Evolutionary conservation across 805 yeast genomes (phyloP).

Genomic region (Kazachstania psychrophila): DNA sequence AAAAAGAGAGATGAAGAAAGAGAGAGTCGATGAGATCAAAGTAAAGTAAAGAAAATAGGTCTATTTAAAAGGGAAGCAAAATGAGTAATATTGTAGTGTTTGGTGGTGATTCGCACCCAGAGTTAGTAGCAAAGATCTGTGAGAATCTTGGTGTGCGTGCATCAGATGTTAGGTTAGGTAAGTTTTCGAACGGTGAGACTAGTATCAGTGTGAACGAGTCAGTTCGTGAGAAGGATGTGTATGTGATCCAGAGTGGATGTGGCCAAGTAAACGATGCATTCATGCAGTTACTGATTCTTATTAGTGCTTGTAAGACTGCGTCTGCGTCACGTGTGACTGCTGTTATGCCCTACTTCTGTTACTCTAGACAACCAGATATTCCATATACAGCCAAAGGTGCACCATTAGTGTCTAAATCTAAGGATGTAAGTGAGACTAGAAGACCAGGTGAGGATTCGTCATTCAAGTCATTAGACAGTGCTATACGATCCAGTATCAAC

Average conservation of each 20-base stretch:
- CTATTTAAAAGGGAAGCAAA: background rate
- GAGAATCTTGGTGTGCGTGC: constrained; percentile 63
- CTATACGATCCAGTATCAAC: constrained; percentile 14
- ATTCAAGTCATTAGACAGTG: constrained; percentile 12
- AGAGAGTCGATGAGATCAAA: background rate
- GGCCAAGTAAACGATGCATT: constrained; percentile 84
- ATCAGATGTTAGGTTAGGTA: constrained; percentile 55
- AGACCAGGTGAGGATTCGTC: constrained; percentile 20
- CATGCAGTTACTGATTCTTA: constrained; percentile 70
- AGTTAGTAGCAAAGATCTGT: constrained; percentile 66
- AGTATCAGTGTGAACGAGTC: constrained; percentile 77
- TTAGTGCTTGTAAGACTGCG: constrained; percentile 89
- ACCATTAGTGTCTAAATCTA: constrained; percentile 39
- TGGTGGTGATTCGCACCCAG: constrained; percentile 87
- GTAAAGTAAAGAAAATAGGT: background rate
- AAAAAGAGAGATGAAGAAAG: background rate
- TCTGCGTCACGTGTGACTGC: constrained; percentile 84
- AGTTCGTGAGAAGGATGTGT: constrained; percentile 94
- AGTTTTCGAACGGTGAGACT: constrained; percentile 88
- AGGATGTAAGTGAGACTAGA: constrained; percentile 20
- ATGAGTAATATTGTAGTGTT: constrained; percentile 53
- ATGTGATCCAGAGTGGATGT: constrained; percentile 75
- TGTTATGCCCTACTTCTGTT: constrained; percentile 88
- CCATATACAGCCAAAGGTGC: constrained; percentile 76
- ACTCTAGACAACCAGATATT: constrained; percentile 90